phyloP scores from a whole-genome alignment of 768 basidiomycete species.

The Pulveroboletus sp. region DNA sequence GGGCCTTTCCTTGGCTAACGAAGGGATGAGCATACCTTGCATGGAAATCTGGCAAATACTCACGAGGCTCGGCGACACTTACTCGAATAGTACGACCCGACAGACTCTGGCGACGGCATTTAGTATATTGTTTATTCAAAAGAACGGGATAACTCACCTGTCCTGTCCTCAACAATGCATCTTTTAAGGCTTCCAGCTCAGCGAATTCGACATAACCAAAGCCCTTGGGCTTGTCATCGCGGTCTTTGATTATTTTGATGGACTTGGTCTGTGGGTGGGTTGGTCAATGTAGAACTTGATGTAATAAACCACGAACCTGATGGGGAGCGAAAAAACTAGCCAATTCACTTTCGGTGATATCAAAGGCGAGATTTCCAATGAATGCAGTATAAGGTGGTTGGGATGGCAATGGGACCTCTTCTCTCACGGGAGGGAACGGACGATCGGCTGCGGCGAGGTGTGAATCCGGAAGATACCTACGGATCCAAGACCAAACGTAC shows the following conservation, averaged over 20 bases:
- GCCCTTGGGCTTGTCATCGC: slow-evolving; percentile 93
- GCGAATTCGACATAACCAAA: slow-evolving; percentile 97
- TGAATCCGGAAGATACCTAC: slow-evolving; percentile 9
- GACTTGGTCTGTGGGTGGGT: slow-evolving; percentile 57
- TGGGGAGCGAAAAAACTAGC: slow-evolving; percentile 72
- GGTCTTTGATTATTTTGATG: slow-evolving; percentile 90
- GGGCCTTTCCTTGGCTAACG: slow-evolving; percentile 71
- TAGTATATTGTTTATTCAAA: not conserved
- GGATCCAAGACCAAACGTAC: slow-evolving; percentile 40
- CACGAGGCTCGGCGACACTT: slow-evolving; percentile 95
- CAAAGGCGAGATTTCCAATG: slow-evolving; percentile 93
- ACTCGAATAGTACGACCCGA: slow-evolving; percentile 82
- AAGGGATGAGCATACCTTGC: slow-evolving; percentile 9
- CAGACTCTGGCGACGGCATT: slow-evolving; percentile 46
- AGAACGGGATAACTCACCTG: slow-evolving; percentile 46
- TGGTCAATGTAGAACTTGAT: not conserved
- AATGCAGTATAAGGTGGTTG: slow-evolving; percentile 96
- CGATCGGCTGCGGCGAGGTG: slow-evolving; percentile 48
- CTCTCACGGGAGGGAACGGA: slow-evolving; percentile 58
- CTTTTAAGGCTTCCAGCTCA: slow-evolving; percentile 83
- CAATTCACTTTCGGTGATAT: slow-evolving; percentile 81
- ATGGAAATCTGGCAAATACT: slow-evolving; percentile 35
- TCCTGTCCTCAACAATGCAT: slow-evolving; percentile 71
- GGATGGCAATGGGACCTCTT: slow-evolving; percentile 95
- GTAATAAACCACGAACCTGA: slow-evolving; percentile 42